These are phyloP conservation scores for Fusarium beomiforme DNA, from an alignment of 2,329 filamentous ascomycete genomes.

Conservation along the genomic window DNA sequence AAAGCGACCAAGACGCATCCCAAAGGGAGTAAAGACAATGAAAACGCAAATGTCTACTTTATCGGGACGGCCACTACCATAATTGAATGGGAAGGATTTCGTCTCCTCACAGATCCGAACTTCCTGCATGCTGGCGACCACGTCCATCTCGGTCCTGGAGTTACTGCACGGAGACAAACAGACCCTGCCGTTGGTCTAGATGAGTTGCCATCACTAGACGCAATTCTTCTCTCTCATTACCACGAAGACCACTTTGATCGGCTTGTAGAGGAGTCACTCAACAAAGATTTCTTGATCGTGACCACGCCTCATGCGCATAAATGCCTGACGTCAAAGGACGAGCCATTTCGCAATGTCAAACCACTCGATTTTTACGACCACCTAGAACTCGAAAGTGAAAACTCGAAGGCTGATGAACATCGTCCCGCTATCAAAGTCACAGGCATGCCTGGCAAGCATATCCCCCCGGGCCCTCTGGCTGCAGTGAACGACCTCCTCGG, in stretches of 20 bases:
- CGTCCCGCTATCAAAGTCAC: conserved; percentile 60
- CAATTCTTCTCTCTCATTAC: conserved; percentile 71
- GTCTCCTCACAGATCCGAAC: conserved; percentile 69
- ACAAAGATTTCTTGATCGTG: conserved; percentile 67
- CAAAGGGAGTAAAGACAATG: conserved; percentile 9
- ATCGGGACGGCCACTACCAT: conserved; percentile 67
- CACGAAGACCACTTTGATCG: conserved; percentile 62
- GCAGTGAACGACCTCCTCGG: conserved; percentile 52
- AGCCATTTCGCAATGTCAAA: conserved; percentile 64
- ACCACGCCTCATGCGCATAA: conserved; percentile 69
- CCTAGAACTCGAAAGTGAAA: conserved; percentile 41
- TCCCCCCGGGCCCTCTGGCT: conserved; percentile 52
- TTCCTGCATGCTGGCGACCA: conserved; percentile 74
- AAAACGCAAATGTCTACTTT: conserved; percentile 57
- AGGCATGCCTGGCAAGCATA: conserved; percentile 72
- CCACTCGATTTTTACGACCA: conserved; percentile 66
- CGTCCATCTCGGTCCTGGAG: conserved; percentile 72
- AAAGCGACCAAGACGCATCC: conserved; percentile 30
- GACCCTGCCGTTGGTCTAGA: conserved; percentile 70
- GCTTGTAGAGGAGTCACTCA: conserved; percentile 51
- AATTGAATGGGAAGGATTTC: conserved; percentile 62
- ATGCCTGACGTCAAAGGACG: conserved; percentile 57
- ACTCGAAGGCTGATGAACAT: conserved; percentile 42
- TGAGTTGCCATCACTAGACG: conserved; percentile 67
- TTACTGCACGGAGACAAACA: conserved; percentile 62